These are phyloP conservation scores for Dactylis glomerata DNA, from an alignment of 176 grass and related monocot species.

Conservation along the genomic window DNA sequence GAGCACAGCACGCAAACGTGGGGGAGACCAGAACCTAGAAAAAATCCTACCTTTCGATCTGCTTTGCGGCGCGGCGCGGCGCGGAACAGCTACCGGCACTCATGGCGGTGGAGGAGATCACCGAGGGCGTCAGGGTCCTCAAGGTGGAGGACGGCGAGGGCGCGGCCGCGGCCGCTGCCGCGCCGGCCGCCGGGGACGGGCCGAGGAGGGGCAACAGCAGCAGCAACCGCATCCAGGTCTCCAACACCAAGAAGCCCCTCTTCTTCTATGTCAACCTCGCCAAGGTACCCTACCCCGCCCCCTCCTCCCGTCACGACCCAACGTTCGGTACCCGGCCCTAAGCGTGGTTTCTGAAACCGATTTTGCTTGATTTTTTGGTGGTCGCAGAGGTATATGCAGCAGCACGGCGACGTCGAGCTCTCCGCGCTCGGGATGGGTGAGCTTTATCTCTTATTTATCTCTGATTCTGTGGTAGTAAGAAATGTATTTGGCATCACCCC, in stretches of 20 bases:
- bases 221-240: conserved; percentile 90
- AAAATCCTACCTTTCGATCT: background rate
- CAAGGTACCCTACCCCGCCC: conserved; percentile 41
- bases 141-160: conserved; percentile 26
- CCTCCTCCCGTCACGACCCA: too few relatives aligned
- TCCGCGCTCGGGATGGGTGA: conserved; percentile 96
- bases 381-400: conserved; percentile 89
- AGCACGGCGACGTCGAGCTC: conserved; percentile 86
- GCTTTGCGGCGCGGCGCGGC: conserved; percentile 16
- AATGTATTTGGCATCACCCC: background rate
- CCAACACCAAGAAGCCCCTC: conserved; percentile 91
- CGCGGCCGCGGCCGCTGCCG: background rate
- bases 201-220: conserved; percentile 32
- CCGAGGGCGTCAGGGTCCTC: conserved; percentile 60
- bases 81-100: background rate
- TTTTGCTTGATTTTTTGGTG: background rate
- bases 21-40: background rate
- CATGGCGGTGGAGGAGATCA: conserved; percentile 67
- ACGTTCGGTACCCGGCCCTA: background rate
- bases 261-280: conserved; percentile 98
- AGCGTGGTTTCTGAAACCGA: background rate
- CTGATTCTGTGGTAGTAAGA: background rate
- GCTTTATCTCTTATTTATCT: background rate
- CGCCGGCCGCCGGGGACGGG: conserved; percentile 16
- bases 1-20: background rate